Conservation (phyloP, 352 stramenopile species). For the Peronospora belbahrii region DNA sequence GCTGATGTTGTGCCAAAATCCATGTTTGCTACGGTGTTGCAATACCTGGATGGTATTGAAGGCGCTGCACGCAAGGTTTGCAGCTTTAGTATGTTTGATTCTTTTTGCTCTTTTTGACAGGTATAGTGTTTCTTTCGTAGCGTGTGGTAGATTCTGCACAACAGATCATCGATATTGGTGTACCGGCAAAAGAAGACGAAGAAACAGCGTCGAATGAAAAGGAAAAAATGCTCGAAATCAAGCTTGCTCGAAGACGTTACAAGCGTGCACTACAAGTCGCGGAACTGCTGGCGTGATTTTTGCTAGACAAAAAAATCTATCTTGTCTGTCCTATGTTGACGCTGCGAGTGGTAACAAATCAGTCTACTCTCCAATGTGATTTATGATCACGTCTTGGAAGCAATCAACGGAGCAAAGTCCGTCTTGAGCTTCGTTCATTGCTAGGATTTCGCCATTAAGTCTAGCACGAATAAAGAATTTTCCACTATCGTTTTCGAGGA, state of each 20-base stretch:
- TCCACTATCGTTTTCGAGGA: constrained; percentile 50
- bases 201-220: constrained; percentile 31
- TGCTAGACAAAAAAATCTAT: constrained; percentile 16
- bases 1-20: constrained; percentile 71
- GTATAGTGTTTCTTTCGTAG: constrained; percentile 13
- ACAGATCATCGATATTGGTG: constrained; percentile 58
- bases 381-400: constrained; percentile 36
- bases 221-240: constrained; percentile 46
- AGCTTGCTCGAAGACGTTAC: constrained; percentile 60
- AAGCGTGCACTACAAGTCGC: constrained; percentile 75
- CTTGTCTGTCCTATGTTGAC: constrained; percentile 2
- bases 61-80: constrained; percentile 48
- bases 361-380: constrained; percentile 30
- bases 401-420: constrained; percentile 28
- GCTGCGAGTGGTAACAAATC: constrained; percentile 3
- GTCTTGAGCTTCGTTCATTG: constrained; percentile 13
- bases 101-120: not conserved
- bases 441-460: constrained; percentile 41
- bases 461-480: constrained; percentile 51
- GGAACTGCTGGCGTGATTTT: constrained; percentile 46
- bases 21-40: constrained; percentile 67
- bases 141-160: constrained; percentile 64
- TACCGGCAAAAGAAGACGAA: constrained; percentile 41
- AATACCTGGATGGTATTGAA: constrained; percentile 69
- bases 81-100: not conserved